phyloP scores from a whole-genome alignment of 83 land plant genomes.

The Picea mariana region DNA sequence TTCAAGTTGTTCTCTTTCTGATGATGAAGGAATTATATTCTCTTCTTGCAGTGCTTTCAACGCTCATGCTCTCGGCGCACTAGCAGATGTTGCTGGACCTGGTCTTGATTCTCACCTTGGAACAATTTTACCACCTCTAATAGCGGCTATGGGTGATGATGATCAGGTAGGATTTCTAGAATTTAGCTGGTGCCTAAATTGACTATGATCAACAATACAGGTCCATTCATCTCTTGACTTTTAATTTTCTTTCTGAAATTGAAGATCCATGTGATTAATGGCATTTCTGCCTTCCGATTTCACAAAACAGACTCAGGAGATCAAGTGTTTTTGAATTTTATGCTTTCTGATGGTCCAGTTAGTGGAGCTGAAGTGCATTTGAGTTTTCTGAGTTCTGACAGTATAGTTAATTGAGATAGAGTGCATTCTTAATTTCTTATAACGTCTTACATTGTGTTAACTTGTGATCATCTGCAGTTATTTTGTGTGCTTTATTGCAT shows the following conservation, averaged over 20 bases:
- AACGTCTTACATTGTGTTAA: too few species aligned
- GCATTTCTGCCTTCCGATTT: too few species aligned
- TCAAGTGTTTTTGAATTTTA: background rate
- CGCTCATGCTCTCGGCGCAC: slow-evolving; percentile 99
- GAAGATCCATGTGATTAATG: background rate
- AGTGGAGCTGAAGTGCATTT: background rate
- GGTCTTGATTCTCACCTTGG: slow-evolving; percentile 82
- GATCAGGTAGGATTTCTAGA: slow-evolving; percentile 46
- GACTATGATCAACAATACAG: background rate
- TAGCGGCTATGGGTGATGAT: slow-evolving; percentile 81
- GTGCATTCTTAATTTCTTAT: background rate
- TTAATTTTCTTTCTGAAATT: background rate
- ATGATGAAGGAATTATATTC: background rate
- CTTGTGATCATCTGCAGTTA: too few species aligned
- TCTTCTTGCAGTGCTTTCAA: slow-evolving; percentile 83
- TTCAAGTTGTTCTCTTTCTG: background rate
- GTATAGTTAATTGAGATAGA: background rate
- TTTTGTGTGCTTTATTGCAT: too few species aligned
- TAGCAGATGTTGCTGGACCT: slow-evolving; percentile 99
- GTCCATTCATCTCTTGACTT: background rate
- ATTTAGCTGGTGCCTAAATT: background rate
- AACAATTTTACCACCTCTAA: slow-evolving; percentile 82
- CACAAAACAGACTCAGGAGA: too few species aligned
- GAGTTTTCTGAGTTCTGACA: background rate
- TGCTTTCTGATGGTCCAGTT: background rate